Evolutionary conservation across 2,329 filamentous ascomycete species (phyloP).

Genomic region (Rhynchosporium graminicola): DNA sequence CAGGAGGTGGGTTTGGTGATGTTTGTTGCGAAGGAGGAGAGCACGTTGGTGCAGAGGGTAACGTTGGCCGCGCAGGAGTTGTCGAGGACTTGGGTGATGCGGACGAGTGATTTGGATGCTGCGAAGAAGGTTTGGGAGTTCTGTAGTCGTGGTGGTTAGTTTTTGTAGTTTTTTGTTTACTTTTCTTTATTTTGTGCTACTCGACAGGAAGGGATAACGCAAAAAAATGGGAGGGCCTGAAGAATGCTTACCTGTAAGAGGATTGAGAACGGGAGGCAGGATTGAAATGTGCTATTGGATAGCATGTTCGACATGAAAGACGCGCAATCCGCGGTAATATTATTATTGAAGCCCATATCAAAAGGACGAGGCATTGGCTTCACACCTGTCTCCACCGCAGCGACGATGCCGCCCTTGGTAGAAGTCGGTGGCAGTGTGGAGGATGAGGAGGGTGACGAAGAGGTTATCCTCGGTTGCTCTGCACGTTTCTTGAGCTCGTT

Average conservation of each 20-base stretch:
- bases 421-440: constrained; percentile 21
- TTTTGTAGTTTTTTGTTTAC: not conserved
- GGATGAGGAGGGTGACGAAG: constrained; percentile 14
- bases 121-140: constrained; percentile 85
- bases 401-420: constrained; percentile 26
- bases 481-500: constrained; percentile 29
- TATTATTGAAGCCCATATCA: constrained; percentile 63
- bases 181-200: not conserved
- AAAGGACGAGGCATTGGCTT: constrained; percentile 63
- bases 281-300: constrained; percentile 35
- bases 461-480: not conserved
- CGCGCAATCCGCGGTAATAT: constrained; percentile 52
- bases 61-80: constrained; percentile 71
- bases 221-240: not conserved
- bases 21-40: constrained; percentile 64
- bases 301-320: constrained; percentile 39
- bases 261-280: constrained; percentile 82
- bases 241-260: constrained; percentile 65
- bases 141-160: constrained; percentile 45
- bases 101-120: constrained; percentile 67
- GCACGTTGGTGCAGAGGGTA: constrained; percentile 63
- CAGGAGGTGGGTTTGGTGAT: constrained; percentile 67
- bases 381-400: constrained; percentile 30
- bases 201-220: not conserved
- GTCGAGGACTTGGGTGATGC: constrained; percentile 77